Evolutionary conservation across 257 asterid species (phyloP), one percentile per base, ranked within the genome.

Genomic region (Ligustrum vulgare): DNA sequence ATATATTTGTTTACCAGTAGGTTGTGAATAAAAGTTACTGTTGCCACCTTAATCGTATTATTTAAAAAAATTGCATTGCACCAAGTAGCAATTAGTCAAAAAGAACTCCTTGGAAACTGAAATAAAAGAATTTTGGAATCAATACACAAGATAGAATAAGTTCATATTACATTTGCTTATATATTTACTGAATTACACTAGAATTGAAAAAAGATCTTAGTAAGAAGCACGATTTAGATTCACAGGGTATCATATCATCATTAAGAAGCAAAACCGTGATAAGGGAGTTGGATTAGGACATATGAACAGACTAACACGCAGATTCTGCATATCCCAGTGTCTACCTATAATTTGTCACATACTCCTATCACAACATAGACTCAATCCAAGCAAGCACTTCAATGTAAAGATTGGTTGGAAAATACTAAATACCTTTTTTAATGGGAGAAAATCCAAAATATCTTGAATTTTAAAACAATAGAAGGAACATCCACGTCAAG

Each of bases 391-490:
- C 67, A 22, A 60, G 34, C 35, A 25, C 32, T 23, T 22, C 67
- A 23, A 22, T 23, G 67, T 25, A 60, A 2, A 10, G 67, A 60
- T 7, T 18, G 10, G 1, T 23, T 6, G 2, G 34, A 39, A 67
- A 71, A 11, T 28, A 13, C 22, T 67, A 0, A 49, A 20, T 39
- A n/a, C 25, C 62, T 16, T 13, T 13, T n/a, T 18, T 5, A 6
- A n/a, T 56, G 64, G 64, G 32, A 56, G 64, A 56, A 56, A 56
- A 56, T 56, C 32, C 64, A 56, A 56, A 56, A 69, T 31, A 32
- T 63, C 62, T 43, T 32, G 18, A 22, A 72, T 31, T 66, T 41
- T 68, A 51, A 69, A 68, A 25, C 45, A 70, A 23, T 47, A 35
- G 32, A 9, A 49, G 49, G 28, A 54, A 72, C 47, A 63, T 16